Percentiles rank a stretch among this genome's conserved stretches.
These are phyloP conservation scores for Gossypium schwendimanii DNA, from an alignment of 441 rosid genomes.

Conservation along the genomic window DNA sequence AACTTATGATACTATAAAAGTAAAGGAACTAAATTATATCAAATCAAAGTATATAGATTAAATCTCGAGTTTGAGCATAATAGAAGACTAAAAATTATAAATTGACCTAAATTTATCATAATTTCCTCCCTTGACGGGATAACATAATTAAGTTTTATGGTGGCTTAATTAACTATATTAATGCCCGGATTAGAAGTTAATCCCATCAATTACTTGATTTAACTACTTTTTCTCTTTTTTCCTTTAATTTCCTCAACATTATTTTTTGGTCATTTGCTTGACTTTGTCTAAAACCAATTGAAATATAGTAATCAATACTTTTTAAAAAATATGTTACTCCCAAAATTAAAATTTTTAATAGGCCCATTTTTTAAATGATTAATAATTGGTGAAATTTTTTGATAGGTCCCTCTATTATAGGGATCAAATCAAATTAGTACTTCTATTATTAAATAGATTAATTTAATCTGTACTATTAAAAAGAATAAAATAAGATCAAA, in stretches of 20 bases:
- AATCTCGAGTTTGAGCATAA: constrained; percentile 27
- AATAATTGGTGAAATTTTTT: too few species aligned
- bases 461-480: too few species aligned
- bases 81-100: background rate
- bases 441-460: too few species aligned
- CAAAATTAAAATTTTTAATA: background rate
- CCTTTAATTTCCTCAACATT: background rate
- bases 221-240: background rate
- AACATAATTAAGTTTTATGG: background rate
- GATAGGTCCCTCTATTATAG: too few species aligned
- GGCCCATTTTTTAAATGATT: too few species aligned
- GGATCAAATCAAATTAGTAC: too few species aligned
- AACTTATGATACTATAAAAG: too few species aligned
- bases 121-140: background rate
- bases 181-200: background rate
- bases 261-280: background rate
- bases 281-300: background rate
- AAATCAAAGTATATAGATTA: too few species aligned
- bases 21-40: too few species aligned
- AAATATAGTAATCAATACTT: background rate
- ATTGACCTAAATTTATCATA: background rate
- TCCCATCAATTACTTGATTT: background rate
- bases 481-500: too few species aligned
- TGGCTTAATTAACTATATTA: background rate
- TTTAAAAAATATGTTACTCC: background rate